Evolutionary conservation across 768 basidiomycete species (phyloP).

Genomic region (Sarcodon aspratus): DNA sequence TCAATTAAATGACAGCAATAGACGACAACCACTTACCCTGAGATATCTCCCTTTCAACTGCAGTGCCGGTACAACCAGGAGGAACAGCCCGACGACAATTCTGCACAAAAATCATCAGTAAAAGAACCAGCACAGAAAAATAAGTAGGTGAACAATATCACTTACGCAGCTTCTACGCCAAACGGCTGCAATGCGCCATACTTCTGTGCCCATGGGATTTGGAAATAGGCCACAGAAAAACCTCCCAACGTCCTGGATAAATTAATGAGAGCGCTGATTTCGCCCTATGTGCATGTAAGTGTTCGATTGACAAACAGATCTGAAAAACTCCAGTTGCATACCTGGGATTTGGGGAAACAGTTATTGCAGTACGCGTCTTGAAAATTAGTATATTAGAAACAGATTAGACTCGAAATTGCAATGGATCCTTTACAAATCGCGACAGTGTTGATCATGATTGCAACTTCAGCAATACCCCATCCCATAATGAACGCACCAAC

Average conservation of each 20-base stretch:
- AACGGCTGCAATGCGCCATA: conserved; percentile 52
- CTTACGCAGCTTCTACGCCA: conserved; percentile 44
- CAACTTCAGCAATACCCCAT: conserved; percentile 52
- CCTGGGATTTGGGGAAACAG: conserved; percentile 34
- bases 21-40: conserved; percentile 24
- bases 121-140: neutral
- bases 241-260: conserved; percentile 44
- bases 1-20: too few species aligned
- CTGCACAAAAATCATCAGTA: conserved; percentile 11
- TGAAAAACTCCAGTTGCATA: conserved; percentile 4
- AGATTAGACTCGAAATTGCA: conserved; percentile 9
- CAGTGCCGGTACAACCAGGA: conserved; percentile 38
- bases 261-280: conserved; percentile 52
- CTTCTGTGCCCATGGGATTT: conserved; percentile 52
- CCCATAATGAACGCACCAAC: conserved; percentile 50
- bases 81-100: conserved; percentile 37
- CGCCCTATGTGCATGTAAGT: conserved; percentile 28
- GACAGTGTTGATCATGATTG: conserved; percentile 50
- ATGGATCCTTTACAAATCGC: conserved; percentile 34
- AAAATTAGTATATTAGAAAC: conserved; percentile 4
- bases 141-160: conserved; percentile 16
- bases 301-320: neutral
- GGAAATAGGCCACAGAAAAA: conserved; percentile 56
- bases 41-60: conserved; percentile 36
- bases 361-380: conserved; percentile 38